Evolutionary conservation across 306 rosid genomes (phyloP).

Genomic region (Pterocarpus santalinus): DNA sequence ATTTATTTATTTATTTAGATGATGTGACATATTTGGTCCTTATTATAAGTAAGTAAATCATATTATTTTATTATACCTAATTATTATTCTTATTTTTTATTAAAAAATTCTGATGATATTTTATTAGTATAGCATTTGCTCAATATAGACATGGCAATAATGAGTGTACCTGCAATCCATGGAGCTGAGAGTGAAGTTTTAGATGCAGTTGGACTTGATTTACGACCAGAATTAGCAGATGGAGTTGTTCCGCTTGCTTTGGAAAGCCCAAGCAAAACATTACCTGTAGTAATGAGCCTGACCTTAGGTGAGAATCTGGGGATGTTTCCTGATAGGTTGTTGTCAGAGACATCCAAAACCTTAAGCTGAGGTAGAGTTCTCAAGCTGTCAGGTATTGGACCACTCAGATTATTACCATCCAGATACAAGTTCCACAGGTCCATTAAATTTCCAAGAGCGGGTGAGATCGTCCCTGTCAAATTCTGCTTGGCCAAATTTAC

Average conservation of each 20-base stretch:
- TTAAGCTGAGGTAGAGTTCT: not conserved
- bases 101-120: too few relatives aligned
- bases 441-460: constrained; percentile 58
- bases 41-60: too few relatives aligned
- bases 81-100: too few relatives aligned
- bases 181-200: not conserved
- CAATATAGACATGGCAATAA: too few relatives aligned
- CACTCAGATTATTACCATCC: constrained; percentile 54
- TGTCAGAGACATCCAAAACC: not conserved
- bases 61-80: too few relatives aligned
- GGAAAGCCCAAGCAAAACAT: not conserved
- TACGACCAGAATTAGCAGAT: too few relatives aligned
- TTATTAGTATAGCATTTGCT: too few relatives aligned
- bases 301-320: not conserved
- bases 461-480: constrained; percentile 64
- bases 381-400: constrained; percentile 46
- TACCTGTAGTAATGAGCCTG: not conserved
- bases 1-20: too few relatives aligned
- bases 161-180: not conserved
- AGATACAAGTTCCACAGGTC: constrained; percentile 52
- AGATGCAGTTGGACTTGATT: not conserved
- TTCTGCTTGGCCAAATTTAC: constrained; percentile 54
- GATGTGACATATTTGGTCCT: too few relatives aligned
- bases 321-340: not conserved
- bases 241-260: not conserved